Evolutionary conservation across 2,329 filamentous ascomycete species (phyloP), one percentile per base, ranked within the genome.

Genomic region (Nothophaeocryptopus gaeumannii): DNA sequence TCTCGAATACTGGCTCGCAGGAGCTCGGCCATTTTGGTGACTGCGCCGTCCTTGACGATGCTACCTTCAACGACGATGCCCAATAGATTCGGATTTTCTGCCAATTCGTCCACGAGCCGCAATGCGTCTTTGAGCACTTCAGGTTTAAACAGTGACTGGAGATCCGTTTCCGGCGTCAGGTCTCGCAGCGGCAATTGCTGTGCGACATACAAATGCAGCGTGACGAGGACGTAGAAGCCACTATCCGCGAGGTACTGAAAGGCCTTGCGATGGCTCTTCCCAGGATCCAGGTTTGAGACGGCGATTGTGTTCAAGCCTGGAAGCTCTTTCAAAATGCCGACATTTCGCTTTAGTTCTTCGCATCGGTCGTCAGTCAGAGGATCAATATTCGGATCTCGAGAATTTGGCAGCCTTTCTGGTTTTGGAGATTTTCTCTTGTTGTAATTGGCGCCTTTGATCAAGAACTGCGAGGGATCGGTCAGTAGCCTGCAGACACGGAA

Each of bases 391-490:
- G 44, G 41, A 4, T 43, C 26, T 20, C 31, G 20, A 13, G 36
- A 34, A 5, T 20, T 38, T 8, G 47, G 26, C n/a, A 8, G 12
- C 10, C 26, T 20, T 32, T 26, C 33, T 15, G 37, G 14, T 30
- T 0, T 0, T 14, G 47, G 31, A 8, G 33, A n/a, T 10, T 45
- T 14, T 20, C 45, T 41, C 16, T 55, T 51, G 38, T 38, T 47
- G 49, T 62, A 60, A 10, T 47, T 54, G 30, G 60, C 46, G 43
- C 58, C 59, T 55, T 58, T 58, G 54, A 62, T 50, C 15, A 62
- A 39, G 53, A 60, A 60, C 50, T 53, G 30, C 35, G n/a, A 46
- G 16, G 34, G 33, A 8, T 13, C 8, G 16, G 9, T 13, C 16
- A 32, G 35, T 14, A 32, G 10, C 32, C 14, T 20, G 43, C 26